Evolutionary conservation across 768 basidiomycete genomes (phyloP).

Genomic region (Symmetrospora coprosmae): DNA sequence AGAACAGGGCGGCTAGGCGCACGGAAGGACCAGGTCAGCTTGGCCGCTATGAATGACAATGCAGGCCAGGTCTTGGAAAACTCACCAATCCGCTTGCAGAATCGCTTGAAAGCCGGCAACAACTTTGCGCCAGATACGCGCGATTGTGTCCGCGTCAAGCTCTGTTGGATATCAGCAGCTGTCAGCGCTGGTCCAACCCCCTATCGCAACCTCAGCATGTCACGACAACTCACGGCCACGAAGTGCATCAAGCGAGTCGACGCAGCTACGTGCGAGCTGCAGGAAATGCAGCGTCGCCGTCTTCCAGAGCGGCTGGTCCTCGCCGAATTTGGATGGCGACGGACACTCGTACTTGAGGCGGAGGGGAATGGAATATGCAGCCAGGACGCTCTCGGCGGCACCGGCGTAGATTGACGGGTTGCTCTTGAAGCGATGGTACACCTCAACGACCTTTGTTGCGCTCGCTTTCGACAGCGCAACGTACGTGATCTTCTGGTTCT

Average conservation of each 20-base stretch:
- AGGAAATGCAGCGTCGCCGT: slow-evolving; percentile 74
- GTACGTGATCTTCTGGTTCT: slow-evolving; percentile 63
- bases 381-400: slow-evolving; percentile 66
- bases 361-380: slow-evolving; percentile 75
- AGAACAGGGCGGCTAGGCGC: slow-evolving; percentile 44
- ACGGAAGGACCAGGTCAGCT: slow-evolving; percentile 44
- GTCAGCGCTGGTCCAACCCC: neutral
- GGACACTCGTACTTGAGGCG: slow-evolving; percentile 94
- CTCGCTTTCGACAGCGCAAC: slow-evolving; percentile 74
- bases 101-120: slow-evolving; percentile 68
- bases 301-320: slow-evolving; percentile 83
- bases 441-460: slow-evolving; percentile 69
- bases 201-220: neutral
- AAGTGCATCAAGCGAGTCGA: neutral
- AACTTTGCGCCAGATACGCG: slow-evolving; percentile 72
- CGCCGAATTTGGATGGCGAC: slow-evolving; percentile 67
- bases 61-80: neutral
- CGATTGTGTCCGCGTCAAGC: slow-evolving; percentile 40
- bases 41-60: slow-evolving; percentile 9
- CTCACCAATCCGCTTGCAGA: slow-evolving; percentile 71
- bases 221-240: neutral
- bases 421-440: slow-evolving; percentile 53
- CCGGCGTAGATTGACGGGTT: slow-evolving; percentile 55
- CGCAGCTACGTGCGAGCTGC: slow-evolving; percentile 43
- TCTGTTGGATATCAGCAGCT: slow-evolving; percentile 45